A percentile compares a stretch with the other conserved stretches of the same genome.
phyloP scores from a whole-genome alignment of 495 filamentous ascomycete genomes.

The Penicillium pancosmium region DNA sequence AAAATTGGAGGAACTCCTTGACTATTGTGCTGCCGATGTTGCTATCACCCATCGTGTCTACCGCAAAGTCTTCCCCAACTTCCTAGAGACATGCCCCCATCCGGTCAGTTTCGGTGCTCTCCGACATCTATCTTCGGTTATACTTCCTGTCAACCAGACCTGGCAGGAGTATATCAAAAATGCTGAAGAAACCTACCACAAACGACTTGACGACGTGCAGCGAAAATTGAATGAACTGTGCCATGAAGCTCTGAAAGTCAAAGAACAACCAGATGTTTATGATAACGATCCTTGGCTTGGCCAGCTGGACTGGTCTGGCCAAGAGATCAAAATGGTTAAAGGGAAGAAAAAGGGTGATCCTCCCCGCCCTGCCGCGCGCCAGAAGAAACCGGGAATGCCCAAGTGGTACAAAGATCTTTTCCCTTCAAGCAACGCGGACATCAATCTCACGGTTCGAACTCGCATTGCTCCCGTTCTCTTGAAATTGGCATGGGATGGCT shows the following conservation, averaged over 20 bases:
- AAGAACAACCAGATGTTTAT: constrained; percentile 67
- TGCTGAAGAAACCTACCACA: constrained; percentile 82
- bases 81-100: constrained; percentile 87
- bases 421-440: constrained; percentile 58
- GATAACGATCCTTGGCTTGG: constrained; percentile 82
- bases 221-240: constrained; percentile 71
- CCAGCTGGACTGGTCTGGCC: constrained; percentile 94
- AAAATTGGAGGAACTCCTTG: constrained; percentile 79
- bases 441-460: constrained; percentile 83
- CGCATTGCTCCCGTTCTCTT: constrained; percentile 87
- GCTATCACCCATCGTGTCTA: constrained; percentile 90
- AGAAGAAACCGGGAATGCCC: constrained; percentile 94
- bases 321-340: constrained; percentile 89
- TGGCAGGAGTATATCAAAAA: constrained; percentile 84
- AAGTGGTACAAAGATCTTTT: constrained; percentile 96
- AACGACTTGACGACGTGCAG: constrained; percentile 73
- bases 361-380: constrained; percentile 73
- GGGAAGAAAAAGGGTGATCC: constrained; percentile 83
- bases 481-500: constrained; percentile 82
- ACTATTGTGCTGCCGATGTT: constrained; percentile 97
- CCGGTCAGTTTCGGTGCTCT: constrained; percentile 96
- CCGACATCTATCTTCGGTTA: constrained; percentile 87
- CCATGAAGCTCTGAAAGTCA: constrained; percentile 73
- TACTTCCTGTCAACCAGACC: constrained; percentile 82
- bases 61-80: constrained; percentile 86